A percentile compares a stretch with the other conserved stretches of the same genome.
These are phyloP conservation scores for Aurantiochytrium sp. DNA, from an alignment of 108 stramenopile genomes.

Conservation along the genomic window DNA sequence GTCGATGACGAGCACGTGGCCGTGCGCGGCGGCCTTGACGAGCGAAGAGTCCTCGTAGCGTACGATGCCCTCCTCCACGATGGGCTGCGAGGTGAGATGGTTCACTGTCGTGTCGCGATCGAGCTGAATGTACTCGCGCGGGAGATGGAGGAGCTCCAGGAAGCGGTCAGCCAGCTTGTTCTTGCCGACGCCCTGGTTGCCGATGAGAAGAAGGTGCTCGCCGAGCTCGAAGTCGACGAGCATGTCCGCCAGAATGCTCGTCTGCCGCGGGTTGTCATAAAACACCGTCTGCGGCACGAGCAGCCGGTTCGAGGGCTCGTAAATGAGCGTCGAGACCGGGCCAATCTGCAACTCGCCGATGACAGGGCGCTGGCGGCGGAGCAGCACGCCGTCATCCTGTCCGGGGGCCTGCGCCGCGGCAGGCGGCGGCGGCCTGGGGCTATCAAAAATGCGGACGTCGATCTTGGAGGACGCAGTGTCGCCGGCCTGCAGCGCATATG, in stretches of 20 bases:
- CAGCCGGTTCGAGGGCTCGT: conserved; percentile 31
- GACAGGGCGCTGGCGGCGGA: background rate
- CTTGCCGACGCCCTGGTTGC: conserved; percentile 89
- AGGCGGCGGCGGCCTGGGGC: background rate
- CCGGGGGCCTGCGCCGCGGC: too few species aligned
- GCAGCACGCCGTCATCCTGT: background rate
- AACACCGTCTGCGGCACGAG: conserved; percentile 58
- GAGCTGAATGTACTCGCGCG: conserved; percentile 85
- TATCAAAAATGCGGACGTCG: background rate
- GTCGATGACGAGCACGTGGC: conserved; percentile 72
- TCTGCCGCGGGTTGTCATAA: conserved; percentile 57
- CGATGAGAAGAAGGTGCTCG: conserved; percentile 69
- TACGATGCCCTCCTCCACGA: conserved; percentile 67
- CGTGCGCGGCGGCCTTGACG: conserved; percentile 69
- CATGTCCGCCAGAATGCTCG: conserved; percentile 48
- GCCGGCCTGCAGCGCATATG: background rate
- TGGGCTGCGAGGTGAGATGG: conserved; percentile 60
- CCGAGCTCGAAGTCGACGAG: conserved; percentile 59
- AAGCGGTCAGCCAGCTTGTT: conserved; percentile 74
- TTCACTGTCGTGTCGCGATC: conserved; percentile 81
- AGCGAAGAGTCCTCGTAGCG: conserved; percentile 73
- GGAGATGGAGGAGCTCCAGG: conserved; percentile 57
- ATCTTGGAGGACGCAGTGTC: background rate
- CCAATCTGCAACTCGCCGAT: conserved; percentile 40
- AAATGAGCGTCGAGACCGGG: conserved; percentile 30